Evolutionary conservation across 352 stramenopile species (phyloP).

Genomic region (Phytophthora megakarya): DNA sequence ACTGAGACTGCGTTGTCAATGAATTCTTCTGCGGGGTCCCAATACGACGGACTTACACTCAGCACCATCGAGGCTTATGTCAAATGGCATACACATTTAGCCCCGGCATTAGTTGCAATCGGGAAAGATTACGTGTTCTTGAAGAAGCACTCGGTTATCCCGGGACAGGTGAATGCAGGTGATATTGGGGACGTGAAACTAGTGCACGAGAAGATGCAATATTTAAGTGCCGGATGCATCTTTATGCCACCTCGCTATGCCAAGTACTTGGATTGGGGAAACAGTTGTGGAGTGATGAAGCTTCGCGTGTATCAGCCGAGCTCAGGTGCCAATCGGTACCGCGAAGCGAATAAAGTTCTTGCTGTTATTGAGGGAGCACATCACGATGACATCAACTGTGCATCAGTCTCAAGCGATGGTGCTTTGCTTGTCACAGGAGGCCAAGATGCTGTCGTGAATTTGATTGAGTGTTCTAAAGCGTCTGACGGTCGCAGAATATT

Average conservation of each 20-base stretch:
- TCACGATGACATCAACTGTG: conserved; percentile 58
- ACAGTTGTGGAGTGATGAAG: conserved; percentile 59
- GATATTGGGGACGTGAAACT: conserved; percentile 63
- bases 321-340: conserved; percentile 42
- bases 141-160: conserved; percentile 48
- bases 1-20: conserved; percentile 1
- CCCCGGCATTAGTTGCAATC: conserved; percentile 69
- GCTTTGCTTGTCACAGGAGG: conserved; percentile 63
- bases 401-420: conserved; percentile 63
- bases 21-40: conserved; percentile 37
- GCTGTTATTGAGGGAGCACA: conserved; percentile 72
- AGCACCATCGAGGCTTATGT: conserved; percentile 72
- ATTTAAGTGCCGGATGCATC: conserved; percentile 42
- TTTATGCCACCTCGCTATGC: conserved; percentile 75
- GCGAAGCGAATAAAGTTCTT: conserved; percentile 70
- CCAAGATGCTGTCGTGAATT: conserved; percentile 73
- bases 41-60: conserved; percentile 62
- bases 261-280: conserved; percentile 77
- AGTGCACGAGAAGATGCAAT: conserved; percentile 68
- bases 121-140: conserved; percentile 82
- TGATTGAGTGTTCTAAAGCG: conserved; percentile 68
- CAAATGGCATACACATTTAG: conserved; percentile 78
- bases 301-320: conserved; percentile 56
- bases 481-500: conserved; percentile 61
- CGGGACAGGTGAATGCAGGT: conserved; percentile 42